These are phyloP conservation scores for Phycomyces nitens DNA, from an alignment of 192 early-diverging fungal genomes.

Conservation along the genomic window DNA sequence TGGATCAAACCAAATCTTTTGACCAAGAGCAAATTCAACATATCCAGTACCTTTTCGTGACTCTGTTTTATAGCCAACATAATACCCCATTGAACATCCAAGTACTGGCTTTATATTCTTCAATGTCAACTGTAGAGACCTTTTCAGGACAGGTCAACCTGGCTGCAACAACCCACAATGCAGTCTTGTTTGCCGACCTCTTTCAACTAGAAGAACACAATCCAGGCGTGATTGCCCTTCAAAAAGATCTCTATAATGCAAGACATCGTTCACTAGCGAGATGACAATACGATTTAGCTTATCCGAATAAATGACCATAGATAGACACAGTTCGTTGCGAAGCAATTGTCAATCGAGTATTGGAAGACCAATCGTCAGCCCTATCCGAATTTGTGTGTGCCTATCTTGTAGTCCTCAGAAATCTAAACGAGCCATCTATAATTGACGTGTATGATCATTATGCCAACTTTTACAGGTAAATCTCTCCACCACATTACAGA, in stretches of 20 bases:
- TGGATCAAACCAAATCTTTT: no score
- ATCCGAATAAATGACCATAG: background rate
- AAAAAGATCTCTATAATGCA: slow-evolving; percentile 10
- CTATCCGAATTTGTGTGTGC: slow-evolving; percentile 7
- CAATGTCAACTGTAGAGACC: slow-evolving; percentile 13
- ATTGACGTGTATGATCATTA: background rate
- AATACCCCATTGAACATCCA: no score
- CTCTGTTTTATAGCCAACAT: no score
- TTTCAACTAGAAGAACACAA: slow-evolving; percentile 5
- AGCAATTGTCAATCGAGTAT: background rate
- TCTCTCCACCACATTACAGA: no score
- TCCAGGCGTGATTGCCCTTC: slow-evolving; percentile 3
- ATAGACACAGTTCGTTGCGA: background rate
- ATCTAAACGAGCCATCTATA: background rate
- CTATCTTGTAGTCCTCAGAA: slow-evolving; percentile 13
- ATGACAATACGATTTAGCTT: background rate
- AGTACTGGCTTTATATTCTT: no score
- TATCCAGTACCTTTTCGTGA: no score
- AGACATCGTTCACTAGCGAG: background rate
- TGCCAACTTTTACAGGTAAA: slow-evolving; percentile 14
- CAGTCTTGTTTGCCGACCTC: background rate
- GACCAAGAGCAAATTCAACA: no score
- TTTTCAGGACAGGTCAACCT: slow-evolving; percentile 12
- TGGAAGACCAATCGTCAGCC: slow-evolving; percentile 12
- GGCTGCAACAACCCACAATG: slow-evolving; percentile 9